Conservation (phyloP, 139 green algal genomes). For the Eudorina sp. region DNA sequence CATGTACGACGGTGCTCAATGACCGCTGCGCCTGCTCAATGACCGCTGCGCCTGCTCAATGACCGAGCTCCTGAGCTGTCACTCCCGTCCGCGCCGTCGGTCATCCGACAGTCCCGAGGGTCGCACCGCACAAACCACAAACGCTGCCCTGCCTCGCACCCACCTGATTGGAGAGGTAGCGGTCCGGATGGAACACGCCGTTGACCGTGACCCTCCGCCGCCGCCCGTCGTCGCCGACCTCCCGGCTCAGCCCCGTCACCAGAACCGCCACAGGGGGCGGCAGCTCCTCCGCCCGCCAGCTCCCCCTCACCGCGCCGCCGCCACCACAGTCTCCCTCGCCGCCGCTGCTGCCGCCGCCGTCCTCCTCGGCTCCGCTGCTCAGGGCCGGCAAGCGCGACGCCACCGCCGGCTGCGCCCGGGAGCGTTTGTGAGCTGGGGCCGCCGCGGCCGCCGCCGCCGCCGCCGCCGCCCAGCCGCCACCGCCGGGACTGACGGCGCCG, state of each 20-base stretch:
- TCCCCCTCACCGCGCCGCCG: not conserved
- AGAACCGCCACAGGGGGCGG: constrained; percentile 13
- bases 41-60: too few species aligned
- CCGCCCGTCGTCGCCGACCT: constrained; percentile 24
- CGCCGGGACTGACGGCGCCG: not conserved
- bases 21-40: too few species aligned
- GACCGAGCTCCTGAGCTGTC: too few species aligned
- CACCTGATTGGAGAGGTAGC: constrained; percentile 37
- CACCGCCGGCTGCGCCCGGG: not conserved
- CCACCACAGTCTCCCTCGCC: not conserved
- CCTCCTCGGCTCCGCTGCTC: not conserved
- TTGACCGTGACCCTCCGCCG: constrained; percentile 17
- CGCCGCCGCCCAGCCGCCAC: not conserved
- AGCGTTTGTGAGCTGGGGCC: not conserved
- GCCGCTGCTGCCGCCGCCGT: constrained; percentile 20
- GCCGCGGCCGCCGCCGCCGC: not conserved
- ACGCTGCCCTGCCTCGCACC: too few species aligned
- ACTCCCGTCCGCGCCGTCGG: too few species aligned
- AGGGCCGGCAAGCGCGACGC: not conserved
- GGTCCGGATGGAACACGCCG: constrained; percentile 20
- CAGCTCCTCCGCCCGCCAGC: not conserved
- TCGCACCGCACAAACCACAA: too few species aligned
- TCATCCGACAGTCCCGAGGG: too few species aligned
- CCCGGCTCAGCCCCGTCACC: constrained; percentile 3
- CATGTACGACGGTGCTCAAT: too few species aligned